Evolutionary conservation across 768 basidiomycete genomes (phyloP), one percentile per base, ranked within the genome.

Genomic region (Fistulinella prunicolor): DNA sequence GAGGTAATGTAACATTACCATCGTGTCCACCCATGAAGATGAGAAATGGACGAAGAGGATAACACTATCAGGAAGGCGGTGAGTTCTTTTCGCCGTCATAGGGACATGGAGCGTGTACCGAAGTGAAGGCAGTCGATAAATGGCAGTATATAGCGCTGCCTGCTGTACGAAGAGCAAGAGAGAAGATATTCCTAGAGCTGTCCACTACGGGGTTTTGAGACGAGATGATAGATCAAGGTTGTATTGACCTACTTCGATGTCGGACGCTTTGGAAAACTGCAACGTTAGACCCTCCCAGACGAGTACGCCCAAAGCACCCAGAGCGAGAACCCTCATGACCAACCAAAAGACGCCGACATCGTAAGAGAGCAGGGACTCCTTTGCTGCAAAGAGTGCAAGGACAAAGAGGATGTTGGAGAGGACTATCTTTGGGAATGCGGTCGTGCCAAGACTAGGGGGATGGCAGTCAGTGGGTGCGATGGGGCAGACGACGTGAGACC

Each of bases 311-410:
- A 87, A 57, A n/a, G 79, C 84, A n/a, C 81, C 85, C 55, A 82
- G 80, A 3, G 83, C 85, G 44, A 90, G 70, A 41, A 88, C 75
- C 52, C 86, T 72, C 70, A 89, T 82, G 28, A 85, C 72, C 13
- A 88, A 73, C 89, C 87, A 90, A 59, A 89, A 83, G 9, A 85
- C 77, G 7, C 83, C 83, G 19, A 83, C 78, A 62, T 87, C 83
- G 32, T 77, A 76, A 16, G 79, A 72, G 39, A 90, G 67, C 7
- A 89, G 66, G 71, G 80, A 79, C 57, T 82, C 84, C 68, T 86
- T 87, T 42, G 79, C 74, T 6, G 80, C 75, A 64, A 82, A 77
- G 29, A 85, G 66, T 5, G 82, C 74, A 17, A 82, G 65, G 28
- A 84, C 83, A 49, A 85, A 81, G 40, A 87, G 67, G 19, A 79